Conservation (phyloP, 345 rosid species). For the Acer negundo region DNA sequence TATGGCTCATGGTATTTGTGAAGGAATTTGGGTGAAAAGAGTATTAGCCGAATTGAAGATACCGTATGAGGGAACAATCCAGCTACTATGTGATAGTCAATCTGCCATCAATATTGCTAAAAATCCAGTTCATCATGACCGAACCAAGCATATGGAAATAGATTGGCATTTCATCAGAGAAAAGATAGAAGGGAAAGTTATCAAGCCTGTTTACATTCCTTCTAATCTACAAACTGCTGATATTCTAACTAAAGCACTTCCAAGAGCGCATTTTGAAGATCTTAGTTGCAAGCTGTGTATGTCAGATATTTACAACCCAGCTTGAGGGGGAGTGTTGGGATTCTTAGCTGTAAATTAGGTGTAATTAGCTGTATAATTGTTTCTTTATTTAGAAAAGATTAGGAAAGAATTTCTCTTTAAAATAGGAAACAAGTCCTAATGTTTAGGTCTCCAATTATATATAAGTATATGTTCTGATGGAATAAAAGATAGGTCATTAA, state of each 20-base stretch:
- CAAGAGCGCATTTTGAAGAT: neutral
- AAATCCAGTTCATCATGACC: slow-evolving; percentile 8
- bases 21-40: neutral
- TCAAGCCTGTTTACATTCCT: neutral
- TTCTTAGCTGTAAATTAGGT: no score
- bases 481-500: no score
- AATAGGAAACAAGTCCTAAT: no score
- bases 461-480: no score
- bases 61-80: neutral
- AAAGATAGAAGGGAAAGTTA: neutral
- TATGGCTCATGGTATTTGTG: neutral
- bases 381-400: no score
- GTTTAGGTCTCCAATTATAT: no score
- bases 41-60: neutral
- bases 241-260: neutral
- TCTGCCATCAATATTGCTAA: slow-evolving; percentile 1
- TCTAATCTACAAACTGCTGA: neutral
- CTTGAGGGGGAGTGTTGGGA: slow-evolving; percentile 4
- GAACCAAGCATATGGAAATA: slow-evolving; percentile 7
- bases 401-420: no score
- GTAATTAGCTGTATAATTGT: no score
- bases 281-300: neutral
- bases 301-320: neutral
- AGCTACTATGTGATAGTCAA: slow-evolving; percentile 1
- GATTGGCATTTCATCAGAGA: slow-evolving; percentile 4